Base-by-base conservation (phyloP, 2,329 filamentous ascomycete species). In the Amesomyces nigricolor region DNA sequence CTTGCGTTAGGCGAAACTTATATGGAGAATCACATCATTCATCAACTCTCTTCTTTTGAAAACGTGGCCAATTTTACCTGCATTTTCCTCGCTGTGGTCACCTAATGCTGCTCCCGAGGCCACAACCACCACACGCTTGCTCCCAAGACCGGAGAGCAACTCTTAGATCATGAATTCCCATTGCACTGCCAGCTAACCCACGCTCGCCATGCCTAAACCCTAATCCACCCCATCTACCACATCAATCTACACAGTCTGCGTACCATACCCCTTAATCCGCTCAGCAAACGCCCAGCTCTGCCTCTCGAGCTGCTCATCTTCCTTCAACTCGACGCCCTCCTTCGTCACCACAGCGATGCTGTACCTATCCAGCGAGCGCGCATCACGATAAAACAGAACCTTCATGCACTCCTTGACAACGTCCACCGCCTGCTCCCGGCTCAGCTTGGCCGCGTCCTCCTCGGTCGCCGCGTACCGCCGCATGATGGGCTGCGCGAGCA, bases 211-310 rank as follows among this genome's bases (percentile, higher is more conserved):
- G 30, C 40, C 32, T 37, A 26, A 16, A 5, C 2, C 22, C 43
- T 29, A 16, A 29, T n/a, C 22, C 22, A 22, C 17, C 38, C 26
- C 17, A 43, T 38, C 22, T n/a, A 38, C 32, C 11, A n/a, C 19
- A 19, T 17, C 35, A 59, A 45, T 32, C 22, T 76, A 83, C 11
- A 82, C 80, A 45, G 75, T 79, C 78, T 97, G 91, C 26, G 91
- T 95, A 59, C 94, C 94, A 70, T 99, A 99, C 44, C 94, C 94
- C 72, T 84, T 87, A 72, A 99, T 96, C 65, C 86, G 82, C 70
- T 97, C 92, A 22, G 94, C 94, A 77, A 99, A 99, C 50, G 89
- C 91, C 94, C 92, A 97, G 81, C 91, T 96, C 81, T 97, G 92
- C 66, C 86, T 81, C 79, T 97, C 91, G 63, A 99, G 79, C 79